These are phyloP conservation scores for Syzygium syzygioides DNA, from an alignment of 441 rosid species.

Conservation along the genomic window DNA sequence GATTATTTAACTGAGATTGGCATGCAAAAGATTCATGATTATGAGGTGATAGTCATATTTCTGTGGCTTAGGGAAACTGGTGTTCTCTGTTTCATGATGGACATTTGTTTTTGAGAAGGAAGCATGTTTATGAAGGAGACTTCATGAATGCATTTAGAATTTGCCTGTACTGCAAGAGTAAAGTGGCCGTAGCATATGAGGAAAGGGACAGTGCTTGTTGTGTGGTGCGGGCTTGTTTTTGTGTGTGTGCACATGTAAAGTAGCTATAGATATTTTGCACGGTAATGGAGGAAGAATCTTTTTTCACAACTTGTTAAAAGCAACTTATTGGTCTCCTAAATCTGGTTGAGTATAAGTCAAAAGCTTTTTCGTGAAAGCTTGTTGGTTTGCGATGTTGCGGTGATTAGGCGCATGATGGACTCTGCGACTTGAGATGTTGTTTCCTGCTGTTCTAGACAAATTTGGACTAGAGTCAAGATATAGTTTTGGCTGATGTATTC, in stretches of 20 bases:
- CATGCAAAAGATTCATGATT: conserved; percentile 76
- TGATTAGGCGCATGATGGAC: background rate
- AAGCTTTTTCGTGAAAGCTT: background rate
- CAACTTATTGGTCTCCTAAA: background rate
- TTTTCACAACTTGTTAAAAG: background rate
- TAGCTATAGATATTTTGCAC: background rate
- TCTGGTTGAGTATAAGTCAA: background rate
- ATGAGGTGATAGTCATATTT: conserved; percentile 45
- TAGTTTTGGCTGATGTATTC: background rate
- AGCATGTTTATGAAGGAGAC: background rate
- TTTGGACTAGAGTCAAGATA: background rate
- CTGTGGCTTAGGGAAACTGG: background rate
- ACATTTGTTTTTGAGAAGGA: background rate
- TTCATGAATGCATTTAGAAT: too few relatives aligned
- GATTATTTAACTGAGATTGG: conserved; percentile 80
- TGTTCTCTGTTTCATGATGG: background rate
- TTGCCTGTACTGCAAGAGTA: background rate
- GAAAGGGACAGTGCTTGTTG: background rate
- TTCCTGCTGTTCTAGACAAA: background rate
- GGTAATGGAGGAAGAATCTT: background rate
- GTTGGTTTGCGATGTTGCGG: background rate
- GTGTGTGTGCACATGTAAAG: background rate
- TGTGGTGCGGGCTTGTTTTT: background rate
- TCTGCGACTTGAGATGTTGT: background rate
- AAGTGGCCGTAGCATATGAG: background rate